Percentiles rank a stretch among this genome's conserved stretches.
phyloP scores from a whole-genome alignment of 805 yeast genomes.

The Suhomyces tanzawaensis region DNA sequence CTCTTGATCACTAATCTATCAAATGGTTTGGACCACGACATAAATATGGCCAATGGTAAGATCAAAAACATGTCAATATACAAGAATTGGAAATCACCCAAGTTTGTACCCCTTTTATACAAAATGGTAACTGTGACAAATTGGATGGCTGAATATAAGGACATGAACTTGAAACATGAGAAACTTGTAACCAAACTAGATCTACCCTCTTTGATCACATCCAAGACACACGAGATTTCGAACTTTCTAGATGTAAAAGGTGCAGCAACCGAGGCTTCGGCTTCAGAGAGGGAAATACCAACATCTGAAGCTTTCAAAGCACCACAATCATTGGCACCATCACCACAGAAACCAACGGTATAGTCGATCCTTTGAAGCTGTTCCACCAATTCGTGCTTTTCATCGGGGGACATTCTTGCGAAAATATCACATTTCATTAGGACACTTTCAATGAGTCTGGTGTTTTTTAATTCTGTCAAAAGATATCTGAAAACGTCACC shows the following conservation, averaged over 20 bases:
- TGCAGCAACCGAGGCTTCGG: constrained; percentile 98
- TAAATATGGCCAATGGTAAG: constrained; percentile 90
- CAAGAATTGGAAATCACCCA: constrained; percentile 95
- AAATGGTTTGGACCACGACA: constrained; percentile 96
- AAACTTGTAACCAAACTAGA: constrained; percentile 93
- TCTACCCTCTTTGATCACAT: constrained; percentile 91
- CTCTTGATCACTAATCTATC: constrained; percentile 59
- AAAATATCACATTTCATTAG: constrained; percentile 73
- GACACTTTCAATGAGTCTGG: constrained; percentile 48
- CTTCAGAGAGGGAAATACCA: constrained; percentile 93
- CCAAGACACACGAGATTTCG: constrained; percentile 89
- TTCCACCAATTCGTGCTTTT: constrained; percentile 92
- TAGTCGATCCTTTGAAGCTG: constrained; percentile 81
- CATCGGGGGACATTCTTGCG: constrained; percentile 99
- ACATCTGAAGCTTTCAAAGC: constrained; percentile 97
- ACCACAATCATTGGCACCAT: constrained; percentile 99
- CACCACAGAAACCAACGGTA: constrained; percentile 97
- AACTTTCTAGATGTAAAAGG: constrained; percentile 91
- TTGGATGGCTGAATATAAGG: constrained; percentile 94
- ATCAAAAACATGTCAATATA: constrained; percentile 90
- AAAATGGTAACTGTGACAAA: constrained; percentile 82
- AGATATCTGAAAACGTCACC: constrained; percentile 88
- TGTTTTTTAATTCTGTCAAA: constrained; percentile 52
- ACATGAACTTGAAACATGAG: constrained; percentile 97
- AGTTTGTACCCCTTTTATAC: constrained; percentile 83